These are phyloP conservation scores for Actinomortierella wolfii DNA, from an alignment of 371 early-diverging fungal genomes.

Conservation along the genomic window DNA sequence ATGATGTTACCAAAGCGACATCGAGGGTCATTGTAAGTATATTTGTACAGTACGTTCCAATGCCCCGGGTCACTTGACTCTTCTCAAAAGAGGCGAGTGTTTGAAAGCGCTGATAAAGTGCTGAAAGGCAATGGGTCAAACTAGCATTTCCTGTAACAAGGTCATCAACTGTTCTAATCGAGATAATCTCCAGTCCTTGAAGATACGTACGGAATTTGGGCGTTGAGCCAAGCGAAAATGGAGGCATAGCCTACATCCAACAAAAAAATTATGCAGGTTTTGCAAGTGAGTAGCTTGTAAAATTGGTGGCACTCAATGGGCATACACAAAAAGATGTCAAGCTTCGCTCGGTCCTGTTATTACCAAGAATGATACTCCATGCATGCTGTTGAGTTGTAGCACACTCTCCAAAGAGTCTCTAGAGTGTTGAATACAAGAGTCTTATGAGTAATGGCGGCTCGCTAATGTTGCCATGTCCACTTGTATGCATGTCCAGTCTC, in stretches of 20 bases:
- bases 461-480: background rate
- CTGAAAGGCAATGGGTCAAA: background rate
- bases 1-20: background rate
- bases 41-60: background rate
- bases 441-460: background rate
- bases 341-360: background rate
- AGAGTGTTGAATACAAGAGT: slow-evolving; percentile 1
- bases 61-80: background rate
- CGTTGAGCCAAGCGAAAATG: slow-evolving; percentile 76
- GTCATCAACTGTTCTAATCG: background rate
- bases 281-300: background rate
- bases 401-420: slow-evolving; percentile 62
- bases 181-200: too few relatives aligned
- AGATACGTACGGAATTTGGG: slow-evolving; percentile 75
- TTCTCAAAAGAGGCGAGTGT: background rate
- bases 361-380: slow-evolving; percentile 52
- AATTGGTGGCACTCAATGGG: background rate
- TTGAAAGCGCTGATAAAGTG: background rate
- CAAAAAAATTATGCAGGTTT: background rate
- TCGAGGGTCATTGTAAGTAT: background rate
- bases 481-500: background rate
- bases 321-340: background rate
- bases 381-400: slow-evolving; percentile 43
- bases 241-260: slow-evolving; percentile 63
- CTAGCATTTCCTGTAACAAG: background rate